Base-by-base conservation (phyloP, 306 rosid species). In the Prunus mume region DNA sequence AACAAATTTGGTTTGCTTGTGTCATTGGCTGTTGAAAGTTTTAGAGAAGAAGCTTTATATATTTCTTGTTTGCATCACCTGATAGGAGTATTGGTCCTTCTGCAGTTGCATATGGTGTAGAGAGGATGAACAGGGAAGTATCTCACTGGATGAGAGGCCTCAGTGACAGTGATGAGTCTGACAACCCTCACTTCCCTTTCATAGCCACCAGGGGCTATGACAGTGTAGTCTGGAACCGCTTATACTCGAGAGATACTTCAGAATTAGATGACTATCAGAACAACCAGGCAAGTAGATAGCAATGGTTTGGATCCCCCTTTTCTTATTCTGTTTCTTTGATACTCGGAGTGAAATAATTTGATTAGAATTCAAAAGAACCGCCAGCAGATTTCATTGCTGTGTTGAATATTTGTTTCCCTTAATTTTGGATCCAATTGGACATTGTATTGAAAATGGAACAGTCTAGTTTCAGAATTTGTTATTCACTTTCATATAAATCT, bases 181-280 rank as follows among this genome's bases (percentile, higher is more conserved):
- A 57, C 28, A 67, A 52, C 76, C 76, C 81, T 66, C 63, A 76
- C 30, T 64, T 85, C 12, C 99, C 97, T 83, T 92, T 92, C 77
- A 85, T 92, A 25, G 99, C 99, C 50, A 90, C 97, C 8, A 88
- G 88, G 79, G 99, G 99, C 52, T 92, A 90, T 74, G 97, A 95
- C 69, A 90, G 99, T 25, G 91, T 95, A 55, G 99, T 95, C 73
- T 95, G 99, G 97, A 95, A 92, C 68, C 97, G 97, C 62, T 84
- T 95, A 69, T 92, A 90, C 88, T 95, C 99, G 0, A 90, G 96
- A 72, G 99, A 95, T 72, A 7, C 80, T 22, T 78, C 86, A 12
- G 93, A 89, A 50, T 77, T 86, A 71, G 79, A 81, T 58, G 96
- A 88, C 63, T 90, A 75, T 79, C 91, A 89, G 73, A 70, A 76